A percentile compares a stretch with the other conserved stretches of the same genome.
These are phyloP conservation scores for Cladophialophora chaetospira DNA, from an alignment of 2,329 filamentous ascomycete genomes.

Conservation along the genomic window DNA sequence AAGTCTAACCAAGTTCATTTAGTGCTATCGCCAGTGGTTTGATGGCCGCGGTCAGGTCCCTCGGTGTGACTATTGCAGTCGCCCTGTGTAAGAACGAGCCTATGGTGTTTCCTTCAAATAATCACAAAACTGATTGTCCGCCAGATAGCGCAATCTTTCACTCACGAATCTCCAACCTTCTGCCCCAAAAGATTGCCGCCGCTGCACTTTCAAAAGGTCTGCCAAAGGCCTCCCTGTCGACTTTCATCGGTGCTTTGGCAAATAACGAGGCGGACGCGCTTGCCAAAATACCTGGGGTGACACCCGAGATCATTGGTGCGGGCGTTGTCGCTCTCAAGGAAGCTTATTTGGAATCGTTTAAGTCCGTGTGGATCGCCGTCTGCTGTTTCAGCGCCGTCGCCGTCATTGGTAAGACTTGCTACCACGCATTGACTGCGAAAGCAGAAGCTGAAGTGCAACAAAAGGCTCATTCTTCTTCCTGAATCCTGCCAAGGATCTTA, in stretches of 20 bases:
- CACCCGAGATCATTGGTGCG: slow-evolving; percentile 20
- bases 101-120: neutral
- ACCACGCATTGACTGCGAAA: neutral
- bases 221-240: slow-evolving; percentile 13
- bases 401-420: slow-evolving; percentile 10
- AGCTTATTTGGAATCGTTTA: slow-evolving; percentile 23
- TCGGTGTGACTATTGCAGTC: slow-evolving; percentile 22
- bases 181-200: slow-evolving; percentile 14
- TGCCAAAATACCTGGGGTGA: slow-evolving; percentile 18
- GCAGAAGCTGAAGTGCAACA: neutral
- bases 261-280: slow-evolving; percentile 10
- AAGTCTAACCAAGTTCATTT: neutral
- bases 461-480: slow-evolving; percentile 21
- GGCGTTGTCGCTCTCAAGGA: slow-evolving; percentile 14
- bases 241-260: slow-evolving; percentile 18
- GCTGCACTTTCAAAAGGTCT: slow-evolving; percentile 21
- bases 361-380: slow-evolving; percentile 23
- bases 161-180: slow-evolving; percentile 15
- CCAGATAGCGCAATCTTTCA: slow-evolving; percentile 26
- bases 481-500: slow-evolving; percentile 24
- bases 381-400: slow-evolving; percentile 16
- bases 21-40: slow-evolving; percentile 25
- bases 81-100: slow-evolving; percentile 21
- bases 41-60: slow-evolving; percentile 18
- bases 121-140: neutral